phyloP scores from a whole-genome alignment of 345 rosid species.

The thale cress (Arabidopsis thaliana) region TAIR10.1 NC_003070.9:24099501-24100000 shows the following conservation, averaged over 20 bases:
- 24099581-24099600: conserved; percentile 85
- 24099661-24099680: conserved; percentile 20
- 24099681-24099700: conserved; percentile 12
- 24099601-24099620: conserved; percentile 99
- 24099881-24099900: conserved; percentile 28
- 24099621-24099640: conserved; percentile 79
- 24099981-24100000: neutral
- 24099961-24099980: conserved; percentile 88
- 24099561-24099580: conserved; percentile 98
- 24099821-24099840: conserved; percentile 87
- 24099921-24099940: conserved; percentile 83
- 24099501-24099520: neutral
- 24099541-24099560: conserved; percentile 85
- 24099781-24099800: conserved; percentile 80
- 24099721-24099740: conserved; percentile 84
- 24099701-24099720: conserved; percentile 69
- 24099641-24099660: neutral
- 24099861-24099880: neutral
- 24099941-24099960: conserved; percentile 90
- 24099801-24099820: conserved; percentile 82
- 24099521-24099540: conserved; percentile 64
- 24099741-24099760: conserved; percentile 81
- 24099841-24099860: conserved; percentile 61
- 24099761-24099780: conserved; percentile 90
- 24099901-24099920: conserved; percentile 56